Evolutionary conservation across 495 filamentous ascomycete species (phyloP).

Genomic region (Filosporella fistucella): DNA sequence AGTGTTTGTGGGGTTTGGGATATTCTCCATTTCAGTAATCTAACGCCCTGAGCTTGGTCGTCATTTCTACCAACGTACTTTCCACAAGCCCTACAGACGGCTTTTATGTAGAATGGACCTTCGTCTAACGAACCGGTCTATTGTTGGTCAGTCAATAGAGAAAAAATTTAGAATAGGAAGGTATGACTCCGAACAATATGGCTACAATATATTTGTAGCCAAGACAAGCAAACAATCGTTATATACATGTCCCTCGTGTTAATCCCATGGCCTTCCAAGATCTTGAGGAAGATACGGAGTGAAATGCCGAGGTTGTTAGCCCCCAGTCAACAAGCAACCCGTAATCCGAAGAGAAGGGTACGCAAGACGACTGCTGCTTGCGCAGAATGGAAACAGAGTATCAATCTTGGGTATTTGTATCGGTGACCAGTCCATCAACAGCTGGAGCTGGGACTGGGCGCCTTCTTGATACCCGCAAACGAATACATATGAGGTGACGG

Average conservation of each 20-base stretch:
- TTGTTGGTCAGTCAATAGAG: background rate
- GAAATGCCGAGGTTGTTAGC: conserved; percentile 41
- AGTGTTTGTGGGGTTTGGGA: conserved; percentile 12
- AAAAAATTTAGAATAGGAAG: background rate
- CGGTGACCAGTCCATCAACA: conserved; percentile 65
- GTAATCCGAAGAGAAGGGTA: conserved; percentile 26
- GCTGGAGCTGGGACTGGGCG: conserved; percentile 53
- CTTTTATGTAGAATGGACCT: conserved; percentile 12
- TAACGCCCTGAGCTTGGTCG: conserved; percentile 33
- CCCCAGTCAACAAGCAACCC: conserved; percentile 25
- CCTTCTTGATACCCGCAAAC: conserved; percentile 79
- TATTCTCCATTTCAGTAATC: conserved; percentile 49
- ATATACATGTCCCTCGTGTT: conserved; percentile 54
- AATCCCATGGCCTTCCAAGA: conserved; percentile 45
- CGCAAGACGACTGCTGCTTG: conserved; percentile 17
- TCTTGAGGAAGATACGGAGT: conserved; percentile 41
- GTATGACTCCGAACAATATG: background rate
- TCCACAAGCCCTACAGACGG: conserved; percentile 39
- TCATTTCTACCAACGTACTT: conserved; percentile 41
- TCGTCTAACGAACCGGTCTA: background rate
- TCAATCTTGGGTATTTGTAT: conserved; percentile 90
- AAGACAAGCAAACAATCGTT: background rate
- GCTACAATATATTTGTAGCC: background rate
- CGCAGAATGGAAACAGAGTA: conserved; percentile 28
- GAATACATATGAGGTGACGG: background rate